Base-by-base conservation (phyloP, 192 early-diverging fungal species). In the Umbelopsis sp. region DNA sequence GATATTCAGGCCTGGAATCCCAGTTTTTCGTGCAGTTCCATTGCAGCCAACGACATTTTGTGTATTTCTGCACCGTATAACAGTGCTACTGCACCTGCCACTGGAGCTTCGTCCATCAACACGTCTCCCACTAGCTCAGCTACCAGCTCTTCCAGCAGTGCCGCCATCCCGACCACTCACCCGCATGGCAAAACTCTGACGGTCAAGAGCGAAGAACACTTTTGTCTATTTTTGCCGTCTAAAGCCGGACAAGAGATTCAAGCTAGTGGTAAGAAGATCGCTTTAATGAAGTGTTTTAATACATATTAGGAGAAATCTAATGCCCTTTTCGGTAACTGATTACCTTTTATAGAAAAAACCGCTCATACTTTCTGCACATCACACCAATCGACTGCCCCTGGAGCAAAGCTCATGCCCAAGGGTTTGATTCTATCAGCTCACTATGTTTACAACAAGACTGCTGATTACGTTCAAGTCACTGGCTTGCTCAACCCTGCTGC, bases 201-300 rank as follows among this genome's bases (percentile, higher is more conserved):
- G n/a, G 21, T 79, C 20, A 74, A 69, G 46, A 68, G 53, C 11
- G 16, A 25, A 0, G 58, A 49, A 7, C 22, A 79, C n/a, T 79
- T 68, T 50, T 79, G 77, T 44, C 27, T 79, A 22, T 75, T 79
- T 70, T 67, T 80, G 21, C 74, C 78, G 45, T 64, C 68, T 37
- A 73, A 68, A 46, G 22, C 49, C 4, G 74, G 74, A 21, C 70
- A 70, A 4, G 41, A 64, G n/a, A 74, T 80, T 45, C 37, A 68
- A n/a, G 71, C 66, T 0, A 80, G 53, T 61, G 55, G 55, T 61
- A 61, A 61, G 55, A 16, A 0, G 51, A 25, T 52, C 12, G 25
- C 20, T 13, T 12, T 52, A 3, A 3, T 3, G 15, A 1, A 33
- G 12, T 18, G 11, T 30, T 35, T 20, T 33, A 11, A 27, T 61